Percentiles rank a stretch among this genome's conserved stretches.
phyloP scores from a whole-genome alignment of 208 protist genomes.

The Trypanosoma melophagium region DNA sequence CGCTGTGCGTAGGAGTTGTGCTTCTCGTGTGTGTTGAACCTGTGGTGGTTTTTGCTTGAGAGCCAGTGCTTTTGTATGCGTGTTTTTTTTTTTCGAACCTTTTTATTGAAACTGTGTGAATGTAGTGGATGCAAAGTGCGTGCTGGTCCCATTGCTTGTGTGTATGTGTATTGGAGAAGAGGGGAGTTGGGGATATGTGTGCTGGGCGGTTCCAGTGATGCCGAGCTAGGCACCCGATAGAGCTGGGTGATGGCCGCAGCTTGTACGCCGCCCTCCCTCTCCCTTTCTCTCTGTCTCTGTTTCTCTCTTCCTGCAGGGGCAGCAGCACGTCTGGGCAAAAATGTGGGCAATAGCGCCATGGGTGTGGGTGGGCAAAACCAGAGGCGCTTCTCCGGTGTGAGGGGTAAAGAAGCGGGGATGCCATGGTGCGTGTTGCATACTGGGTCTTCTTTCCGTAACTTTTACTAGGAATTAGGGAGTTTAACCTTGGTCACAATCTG shows the following conservation, averaged over 20 bases:
- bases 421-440: too few relatives aligned
- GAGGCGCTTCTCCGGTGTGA: too few relatives aligned
- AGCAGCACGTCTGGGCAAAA: too few relatives aligned
- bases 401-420: too few relatives aligned
- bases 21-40: constrained; percentile 6
- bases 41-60: not conserved
- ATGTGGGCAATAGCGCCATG: too few relatives aligned
- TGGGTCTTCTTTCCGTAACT: too few relatives aligned
- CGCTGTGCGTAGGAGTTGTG: constrained; percentile 9
- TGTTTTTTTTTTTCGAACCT: not conserved
- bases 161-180: not conserved
- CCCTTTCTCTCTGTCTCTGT: too few relatives aligned
- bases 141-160: too few relatives aligned
- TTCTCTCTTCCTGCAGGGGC: too few relatives aligned
- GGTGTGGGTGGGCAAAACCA: too few relatives aligned
- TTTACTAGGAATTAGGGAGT: too few relatives aligned
- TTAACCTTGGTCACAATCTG: too few relatives aligned
- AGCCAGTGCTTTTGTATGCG: not conserved
- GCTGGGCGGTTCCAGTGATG: not conserved
- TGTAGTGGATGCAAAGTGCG: not conserved
- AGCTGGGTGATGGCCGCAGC: constrained; percentile 9
- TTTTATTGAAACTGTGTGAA: not conserved
- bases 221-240: constrained; percentile 1
- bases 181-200: not conserved
- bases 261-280: not conserved